These are phyloP conservation scores for Neurospora tetrasperma DNA, from an alignment of 495 filamentous ascomycete species.

Conservation along the genomic window DNA sequence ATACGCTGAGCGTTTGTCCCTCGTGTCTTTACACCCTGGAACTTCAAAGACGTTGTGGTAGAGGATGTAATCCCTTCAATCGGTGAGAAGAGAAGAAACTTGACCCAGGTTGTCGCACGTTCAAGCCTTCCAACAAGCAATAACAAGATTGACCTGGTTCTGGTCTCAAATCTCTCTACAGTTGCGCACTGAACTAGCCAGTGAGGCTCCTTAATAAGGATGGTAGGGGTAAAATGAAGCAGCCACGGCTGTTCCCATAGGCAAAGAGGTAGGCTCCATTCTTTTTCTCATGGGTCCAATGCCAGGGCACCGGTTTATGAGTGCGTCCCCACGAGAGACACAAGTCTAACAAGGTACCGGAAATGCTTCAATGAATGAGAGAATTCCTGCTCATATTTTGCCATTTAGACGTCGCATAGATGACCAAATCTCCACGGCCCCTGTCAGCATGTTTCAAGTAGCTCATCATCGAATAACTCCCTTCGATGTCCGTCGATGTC, in stretches of 20 bases:
- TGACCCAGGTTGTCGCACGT: neutral
- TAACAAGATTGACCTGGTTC: neutral
- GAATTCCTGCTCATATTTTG: neutral
- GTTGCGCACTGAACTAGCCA: neutral
- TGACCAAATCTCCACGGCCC: neutral
- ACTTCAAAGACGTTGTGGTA: neutral
- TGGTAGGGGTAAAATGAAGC: neutral
- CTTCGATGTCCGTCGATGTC: neutral
- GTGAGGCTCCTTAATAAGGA: neutral
- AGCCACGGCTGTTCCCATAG: neutral
- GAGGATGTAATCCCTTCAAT: neutral
- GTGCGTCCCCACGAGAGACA: neutral
- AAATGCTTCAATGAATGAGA: neutral
- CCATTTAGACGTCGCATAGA: neutral
- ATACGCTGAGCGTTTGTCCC: neutral
- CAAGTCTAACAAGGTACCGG: neutral
- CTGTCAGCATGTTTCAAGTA: neutral
- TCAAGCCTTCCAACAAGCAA: neutral
- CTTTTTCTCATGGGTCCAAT: neutral
- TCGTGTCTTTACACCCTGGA: neutral
- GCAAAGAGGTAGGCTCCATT: neutral
- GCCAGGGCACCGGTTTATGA: neutral
- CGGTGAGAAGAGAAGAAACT: neutral
- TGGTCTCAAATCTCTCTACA: neutral
- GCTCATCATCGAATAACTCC: neutral